Evolutionary conservation across 805 yeast species (phyloP).

Genomic region (Wickerhamiella azyma): DNA sequence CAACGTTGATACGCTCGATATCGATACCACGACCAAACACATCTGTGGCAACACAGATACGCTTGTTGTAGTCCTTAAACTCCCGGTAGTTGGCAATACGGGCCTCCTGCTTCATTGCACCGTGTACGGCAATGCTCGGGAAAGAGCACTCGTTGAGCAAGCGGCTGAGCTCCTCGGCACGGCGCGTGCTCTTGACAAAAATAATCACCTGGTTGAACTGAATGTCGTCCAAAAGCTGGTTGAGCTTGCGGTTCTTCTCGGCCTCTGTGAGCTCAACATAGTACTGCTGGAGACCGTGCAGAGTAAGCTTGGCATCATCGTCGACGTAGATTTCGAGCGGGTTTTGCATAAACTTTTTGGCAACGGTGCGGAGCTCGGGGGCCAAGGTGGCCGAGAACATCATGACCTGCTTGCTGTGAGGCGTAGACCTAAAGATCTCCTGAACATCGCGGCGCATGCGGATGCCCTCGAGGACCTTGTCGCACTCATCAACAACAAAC

Average conservation of each 20-base stretch:
- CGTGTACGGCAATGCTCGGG: conserved; percentile 95
- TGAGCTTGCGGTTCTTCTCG: conserved; percentile 84
- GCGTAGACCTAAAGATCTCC: conserved; percentile 93
- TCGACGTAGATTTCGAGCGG: conserved; percentile 96
- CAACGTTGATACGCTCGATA: conserved; percentile 95
- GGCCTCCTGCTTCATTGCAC: conserved; percentile 92
- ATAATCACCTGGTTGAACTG: conserved; percentile 98
- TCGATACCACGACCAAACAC: conserved; percentile 99
- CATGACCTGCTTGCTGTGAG: conserved; percentile 98
- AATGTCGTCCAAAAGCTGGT: conserved; percentile 81
- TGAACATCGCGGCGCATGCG: conserved; percentile 98
- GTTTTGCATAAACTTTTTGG: conserved; percentile 95
- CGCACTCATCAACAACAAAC: conserved; percentile 96
- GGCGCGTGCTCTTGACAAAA: conserved; percentile 78
- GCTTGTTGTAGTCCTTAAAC: conserved; percentile 94
- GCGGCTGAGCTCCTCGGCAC: conserved; percentile 86
- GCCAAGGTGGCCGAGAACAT: conserved; percentile 96
- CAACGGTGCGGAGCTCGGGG: conserved; percentile 86
- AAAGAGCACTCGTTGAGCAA: conserved; percentile 82
- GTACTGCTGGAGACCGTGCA: conserved; percentile 97
- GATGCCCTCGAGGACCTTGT: conserved; percentile 79
- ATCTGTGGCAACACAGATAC: conserved; percentile 97
- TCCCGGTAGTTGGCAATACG: conserved; percentile 93
- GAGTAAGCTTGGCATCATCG: conserved; percentile 91
- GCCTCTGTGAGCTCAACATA: conserved; percentile 78